Conservation (phyloP, 257 asterid genomes). For the Gentiana dahurica region DNA sequence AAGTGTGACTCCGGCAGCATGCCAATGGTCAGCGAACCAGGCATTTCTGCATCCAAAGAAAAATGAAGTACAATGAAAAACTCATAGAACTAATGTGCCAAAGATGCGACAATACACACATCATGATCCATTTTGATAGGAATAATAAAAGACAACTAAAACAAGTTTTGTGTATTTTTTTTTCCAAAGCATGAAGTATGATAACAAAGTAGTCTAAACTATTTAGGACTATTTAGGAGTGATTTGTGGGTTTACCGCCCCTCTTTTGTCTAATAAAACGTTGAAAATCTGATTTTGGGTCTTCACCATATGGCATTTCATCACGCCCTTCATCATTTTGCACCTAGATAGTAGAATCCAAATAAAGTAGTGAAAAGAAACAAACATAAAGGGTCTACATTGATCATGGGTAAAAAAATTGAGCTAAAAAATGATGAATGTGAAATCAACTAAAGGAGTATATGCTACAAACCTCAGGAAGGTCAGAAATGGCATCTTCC, state of each 20-base stretch:
- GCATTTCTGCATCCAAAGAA: slow-evolving; percentile 35
- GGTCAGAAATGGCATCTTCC: slow-evolving; percentile 73
- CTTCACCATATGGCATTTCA: slow-evolving; percentile 36
- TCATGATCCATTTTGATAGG: too few relatives aligned
- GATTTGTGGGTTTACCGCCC: slow-evolving; percentile 38
- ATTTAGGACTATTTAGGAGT: too few relatives aligned
- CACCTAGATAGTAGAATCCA: slow-evolving; percentile 16
- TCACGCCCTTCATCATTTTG: slow-evolving; percentile 46
- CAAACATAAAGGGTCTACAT: not conserved
- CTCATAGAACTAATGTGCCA: not conserved
- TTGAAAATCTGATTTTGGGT: slow-evolving; percentile 49
- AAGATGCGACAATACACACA: too few relatives aligned
- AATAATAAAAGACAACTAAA: too few relatives aligned
- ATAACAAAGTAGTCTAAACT: not conserved
- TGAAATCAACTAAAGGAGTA: not conserved
- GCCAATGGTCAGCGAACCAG: slow-evolving; percentile 27
- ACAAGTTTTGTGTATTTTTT: too few relatives aligned
- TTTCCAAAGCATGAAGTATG: too few relatives aligned
- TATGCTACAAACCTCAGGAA: slow-evolving; percentile 40
- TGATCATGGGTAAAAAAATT: too few relatives aligned
- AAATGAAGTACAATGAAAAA: not conserved
- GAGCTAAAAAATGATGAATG: too few relatives aligned
- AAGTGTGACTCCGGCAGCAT: slow-evolving; percentile 8
- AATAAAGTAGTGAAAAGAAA: not conserved
- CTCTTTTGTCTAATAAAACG: slow-evolving; percentile 38